A percentile compares a stretch with the other conserved stretches of the same genome.
Evolutionary conservation across 192 early-diverging fungal species (phyloP).

Genomic region (Lunasporangiospora selenospora): DNA sequence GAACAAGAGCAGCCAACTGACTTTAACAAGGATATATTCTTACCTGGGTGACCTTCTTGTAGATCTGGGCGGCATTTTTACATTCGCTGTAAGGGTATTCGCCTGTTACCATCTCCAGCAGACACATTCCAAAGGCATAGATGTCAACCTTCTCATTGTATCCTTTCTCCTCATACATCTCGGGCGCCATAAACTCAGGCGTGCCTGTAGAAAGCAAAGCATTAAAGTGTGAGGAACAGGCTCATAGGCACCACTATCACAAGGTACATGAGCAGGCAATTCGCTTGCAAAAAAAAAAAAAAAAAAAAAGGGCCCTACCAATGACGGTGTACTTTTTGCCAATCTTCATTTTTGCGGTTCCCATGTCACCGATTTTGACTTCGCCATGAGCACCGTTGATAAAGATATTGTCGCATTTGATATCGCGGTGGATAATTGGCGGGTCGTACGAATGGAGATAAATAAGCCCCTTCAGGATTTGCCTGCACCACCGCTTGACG

Average conservation of each 20-base stretch:
- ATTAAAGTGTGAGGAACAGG: background rate
- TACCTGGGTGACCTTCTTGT: slow-evolving; percentile 77
- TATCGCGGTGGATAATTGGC: slow-evolving; percentile 84
- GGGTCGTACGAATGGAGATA: slow-evolving; percentile 81
- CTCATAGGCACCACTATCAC: too few relatives aligned
- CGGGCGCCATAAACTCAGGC: slow-evolving; percentile 85
- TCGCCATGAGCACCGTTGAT: slow-evolving; percentile 86
- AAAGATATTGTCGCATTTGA: slow-evolving; percentile 88
- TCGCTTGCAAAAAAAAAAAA: background rate
- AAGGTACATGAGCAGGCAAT: background rate
- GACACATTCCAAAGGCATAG: slow-evolving; percentile 86
- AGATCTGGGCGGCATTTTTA: slow-evolving; percentile 82
- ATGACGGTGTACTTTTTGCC: slow-evolving; percentile 87
- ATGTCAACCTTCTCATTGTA: slow-evolving; percentile 88
- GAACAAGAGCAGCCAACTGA: too few relatives aligned
- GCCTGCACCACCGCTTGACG: slow-evolving; percentile 79
- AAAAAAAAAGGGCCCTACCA: slow-evolving; percentile 47
- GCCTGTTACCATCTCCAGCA: slow-evolving; percentile 85
- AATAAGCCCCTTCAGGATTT: slow-evolving; percentile 78
- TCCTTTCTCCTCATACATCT: slow-evolving; percentile 86
- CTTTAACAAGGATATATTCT: background rate
- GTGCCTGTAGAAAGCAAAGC: slow-evolving; percentile 48
- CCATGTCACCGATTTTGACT: slow-evolving; percentile 88
- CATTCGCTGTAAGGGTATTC: slow-evolving; percentile 87
- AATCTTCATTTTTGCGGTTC: slow-evolving; percentile 85